A percentile compares a stretch with the other conserved stretches of the same genome.
Evolutionary conservation across 1,284 basidiomycete genomes (phyloP).

Genomic region (Melampsora larici-populina): DNA sequence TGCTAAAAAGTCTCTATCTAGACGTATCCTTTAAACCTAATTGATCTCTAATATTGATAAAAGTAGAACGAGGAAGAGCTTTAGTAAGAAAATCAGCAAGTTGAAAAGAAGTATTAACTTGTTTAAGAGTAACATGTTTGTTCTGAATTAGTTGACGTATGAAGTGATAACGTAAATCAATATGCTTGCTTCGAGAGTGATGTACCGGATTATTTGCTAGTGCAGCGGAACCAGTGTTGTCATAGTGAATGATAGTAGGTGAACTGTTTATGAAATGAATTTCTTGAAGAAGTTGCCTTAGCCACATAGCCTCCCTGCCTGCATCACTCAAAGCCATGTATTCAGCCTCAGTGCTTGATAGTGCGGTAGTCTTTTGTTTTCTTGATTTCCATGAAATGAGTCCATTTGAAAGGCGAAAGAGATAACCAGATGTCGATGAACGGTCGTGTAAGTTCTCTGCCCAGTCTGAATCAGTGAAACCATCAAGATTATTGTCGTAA

Average conservation of each 20-base stretch:
- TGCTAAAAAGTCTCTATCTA: neutral
- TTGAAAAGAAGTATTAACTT: constrained; percentile 35
- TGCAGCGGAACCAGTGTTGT: neutral
- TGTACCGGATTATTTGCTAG: constrained; percentile 40
- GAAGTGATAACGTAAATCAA: too few relatives aligned
- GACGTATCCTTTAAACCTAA: neutral
- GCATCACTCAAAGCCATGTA: neutral
- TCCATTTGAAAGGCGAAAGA: neutral
- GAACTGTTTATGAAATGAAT: too few relatives aligned
- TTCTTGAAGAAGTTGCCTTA: neutral
- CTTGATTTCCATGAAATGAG: neutral
- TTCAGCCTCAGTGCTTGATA: too few relatives aligned
- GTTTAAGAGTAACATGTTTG: constrained; percentile 20
- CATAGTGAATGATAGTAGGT: too few relatives aligned
- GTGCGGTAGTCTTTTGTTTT: neutral
- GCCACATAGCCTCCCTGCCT: neutral
- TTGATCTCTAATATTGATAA: neutral
- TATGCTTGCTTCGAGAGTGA: neutral
- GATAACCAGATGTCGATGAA: neutral
- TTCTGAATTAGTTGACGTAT: constrained; percentile 30
- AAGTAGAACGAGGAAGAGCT: constrained; percentile 12
- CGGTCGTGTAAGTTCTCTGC: neutral
- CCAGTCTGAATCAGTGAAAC: constrained; percentile 6
- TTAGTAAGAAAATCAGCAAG: constrained; percentile 45
- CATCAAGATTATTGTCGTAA: neutral